Evolutionary conservation across 768 basidiomycete species (phyloP).

Genomic region (Panus rudis): DNA sequence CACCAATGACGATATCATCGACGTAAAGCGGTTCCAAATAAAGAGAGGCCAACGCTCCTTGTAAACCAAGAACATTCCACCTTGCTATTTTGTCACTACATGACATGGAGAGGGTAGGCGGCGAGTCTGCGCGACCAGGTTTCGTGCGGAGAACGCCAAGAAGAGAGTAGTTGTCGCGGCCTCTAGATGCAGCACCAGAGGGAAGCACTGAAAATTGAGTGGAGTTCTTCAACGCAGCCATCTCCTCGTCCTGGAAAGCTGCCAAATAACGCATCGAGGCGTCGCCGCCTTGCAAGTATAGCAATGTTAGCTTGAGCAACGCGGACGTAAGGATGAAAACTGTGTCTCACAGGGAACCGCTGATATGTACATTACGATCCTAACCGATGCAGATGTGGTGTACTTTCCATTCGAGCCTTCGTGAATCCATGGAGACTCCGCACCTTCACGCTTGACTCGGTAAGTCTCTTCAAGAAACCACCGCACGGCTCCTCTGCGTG

Average conservation of each 20-base stretch:
- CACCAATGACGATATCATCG: constrained; percentile 61
- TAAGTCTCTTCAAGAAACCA: constrained; percentile 75
- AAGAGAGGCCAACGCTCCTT: constrained; percentile 67
- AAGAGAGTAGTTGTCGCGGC: constrained; percentile 72
- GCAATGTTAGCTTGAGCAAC: constrained; percentile 5
- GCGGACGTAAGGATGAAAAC: background rate
- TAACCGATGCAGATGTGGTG: too few species aligned
- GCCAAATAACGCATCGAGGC: constrained; percentile 81
- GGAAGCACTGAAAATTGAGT: constrained; percentile 26
- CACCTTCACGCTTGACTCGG: constrained; percentile 21
- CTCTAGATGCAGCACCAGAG: constrained; percentile 46
- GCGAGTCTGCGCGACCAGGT: constrained; percentile 87
- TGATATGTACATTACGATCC: constrained; percentile 71
- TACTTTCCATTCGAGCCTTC: constrained; percentile 33
- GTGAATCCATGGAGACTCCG: constrained; percentile 46
- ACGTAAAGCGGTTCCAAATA: constrained; percentile 62
- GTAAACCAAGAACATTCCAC: constrained; percentile 81
- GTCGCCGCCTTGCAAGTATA: constrained; percentile 61
- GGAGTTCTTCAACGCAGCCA: constrained; percentile 63
- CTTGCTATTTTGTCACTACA: constrained; percentile 93
- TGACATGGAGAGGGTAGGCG: constrained; percentile 77
- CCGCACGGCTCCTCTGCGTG: constrained; percentile 65
- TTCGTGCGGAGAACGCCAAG: constrained; percentile 84
- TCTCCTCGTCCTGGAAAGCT: constrained; percentile 60
- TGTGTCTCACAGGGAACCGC: constrained; percentile 51